These are phyloP conservation scores for Priceomyces haplophilus DNA, from an alignment of 805 yeast genomes.

Conservation along the genomic window DNA sequence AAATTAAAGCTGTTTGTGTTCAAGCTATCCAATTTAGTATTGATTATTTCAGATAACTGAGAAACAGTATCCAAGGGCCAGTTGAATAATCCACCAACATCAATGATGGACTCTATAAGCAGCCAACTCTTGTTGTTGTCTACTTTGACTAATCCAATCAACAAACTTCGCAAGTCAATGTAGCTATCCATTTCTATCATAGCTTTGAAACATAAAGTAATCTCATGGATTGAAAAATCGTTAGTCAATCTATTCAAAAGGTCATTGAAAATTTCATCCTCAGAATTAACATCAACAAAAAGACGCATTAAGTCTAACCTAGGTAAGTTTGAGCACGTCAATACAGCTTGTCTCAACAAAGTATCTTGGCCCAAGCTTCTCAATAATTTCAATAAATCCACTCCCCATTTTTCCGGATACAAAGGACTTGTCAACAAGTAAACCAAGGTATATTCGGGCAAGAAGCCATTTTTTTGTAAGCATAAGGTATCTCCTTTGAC, in stretches of 20 bases:
- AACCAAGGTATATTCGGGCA: constrained; percentile 59
- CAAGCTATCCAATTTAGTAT: constrained; percentile 44
- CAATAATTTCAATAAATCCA: constrained; percentile 53
- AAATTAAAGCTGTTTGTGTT: constrained; percentile 42
- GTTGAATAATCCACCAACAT: constrained; percentile 69
- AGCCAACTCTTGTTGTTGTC: constrained; percentile 56
- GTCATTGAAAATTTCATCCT: constrained; percentile 66
- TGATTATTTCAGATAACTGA: constrained; percentile 43
- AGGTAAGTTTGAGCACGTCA: constrained; percentile 69
- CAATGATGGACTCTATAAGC: constrained; percentile 62
- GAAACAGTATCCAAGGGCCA: constrained; percentile 54
- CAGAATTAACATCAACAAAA: constrained; percentile 47
- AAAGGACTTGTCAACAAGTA: constrained; percentile 85
- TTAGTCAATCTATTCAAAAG: constrained; percentile 61
- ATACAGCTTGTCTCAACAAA: constrained; percentile 76
- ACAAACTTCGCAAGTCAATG: constrained; percentile 35
- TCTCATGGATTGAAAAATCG: constrained; percentile 60
- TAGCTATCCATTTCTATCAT: constrained; percentile 24
- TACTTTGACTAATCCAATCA: constrained; percentile 30
- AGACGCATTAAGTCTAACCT: constrained; percentile 62
- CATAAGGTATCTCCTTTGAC: constrained; percentile 17
- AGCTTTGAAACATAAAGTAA: constrained; percentile 47
- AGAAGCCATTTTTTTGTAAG: constrained; percentile 24
- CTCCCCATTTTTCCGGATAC: constrained; percentile 61
- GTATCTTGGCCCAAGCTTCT: constrained; percentile 46